phyloP scores from a whole-genome alignment of 805 yeast genomes.

The Nakazawaea ernobii region DNA sequence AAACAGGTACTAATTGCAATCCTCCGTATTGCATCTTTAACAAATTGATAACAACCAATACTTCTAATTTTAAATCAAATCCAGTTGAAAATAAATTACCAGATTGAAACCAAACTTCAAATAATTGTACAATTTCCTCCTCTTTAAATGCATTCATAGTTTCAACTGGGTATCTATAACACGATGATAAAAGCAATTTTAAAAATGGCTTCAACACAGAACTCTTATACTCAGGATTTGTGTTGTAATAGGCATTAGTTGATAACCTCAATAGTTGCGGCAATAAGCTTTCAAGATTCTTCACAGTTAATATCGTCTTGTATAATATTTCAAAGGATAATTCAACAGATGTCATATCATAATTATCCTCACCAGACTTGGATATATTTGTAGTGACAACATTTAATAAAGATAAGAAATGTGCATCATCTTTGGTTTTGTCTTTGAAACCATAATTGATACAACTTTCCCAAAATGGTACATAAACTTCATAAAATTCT shows the following conservation, averaged over 20 bases:
- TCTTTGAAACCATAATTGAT: constrained; percentile 37
- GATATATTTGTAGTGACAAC: constrained; percentile 19
- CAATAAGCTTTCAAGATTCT: constrained; percentile 40
- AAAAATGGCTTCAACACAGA: constrained; percentile 24
- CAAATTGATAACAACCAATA: constrained; percentile 37
- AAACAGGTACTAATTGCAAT: constrained; percentile 26
- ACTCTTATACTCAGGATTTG: constrained; percentile 14
- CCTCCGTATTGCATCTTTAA: constrained; percentile 28
- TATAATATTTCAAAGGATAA: constrained; percentile 13
- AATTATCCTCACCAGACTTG: constrained; percentile 16
- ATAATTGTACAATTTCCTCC: constrained; percentile 31
- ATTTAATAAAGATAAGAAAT: constrained; percentile 21
- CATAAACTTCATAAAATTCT: constrained; percentile 43
- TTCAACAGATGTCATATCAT: constrained; percentile 15
- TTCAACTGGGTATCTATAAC: constrained; percentile 32
- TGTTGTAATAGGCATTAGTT: constrained; percentile 10
- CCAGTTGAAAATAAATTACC: constrained; percentile 42
- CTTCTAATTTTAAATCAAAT: constrained; percentile 49
- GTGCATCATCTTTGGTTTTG: constrained; percentile 12
- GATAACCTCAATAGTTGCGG: constrained; percentile 27
- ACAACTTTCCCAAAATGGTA: constrained; percentile 43
- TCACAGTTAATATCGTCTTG: constrained; percentile 21
- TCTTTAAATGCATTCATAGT: constrained; percentile 33
- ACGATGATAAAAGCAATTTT: constrained; percentile 34
- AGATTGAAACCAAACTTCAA: constrained; percentile 43